Conservation (phyloP, 257 asterid species). For the Leptodermis oblonga region DNA sequence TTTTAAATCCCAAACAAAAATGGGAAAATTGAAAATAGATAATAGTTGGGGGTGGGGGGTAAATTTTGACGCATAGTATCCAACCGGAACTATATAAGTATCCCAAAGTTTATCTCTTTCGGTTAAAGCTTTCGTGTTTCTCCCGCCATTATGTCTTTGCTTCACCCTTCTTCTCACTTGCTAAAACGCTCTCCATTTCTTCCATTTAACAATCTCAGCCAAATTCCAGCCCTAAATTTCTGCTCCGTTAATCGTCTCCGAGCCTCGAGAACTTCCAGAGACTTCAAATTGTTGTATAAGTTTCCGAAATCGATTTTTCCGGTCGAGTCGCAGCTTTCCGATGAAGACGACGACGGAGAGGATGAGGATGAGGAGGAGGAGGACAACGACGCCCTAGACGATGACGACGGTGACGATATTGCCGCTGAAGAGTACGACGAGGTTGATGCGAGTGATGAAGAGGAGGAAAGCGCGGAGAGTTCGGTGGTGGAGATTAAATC, state of each 20-base stretch:
- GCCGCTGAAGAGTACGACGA: conserved; percentile 67
- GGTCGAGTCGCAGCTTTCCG: conserved; percentile 49
- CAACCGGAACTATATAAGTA: background rate
- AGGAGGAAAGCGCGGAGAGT: conserved; percentile 39
- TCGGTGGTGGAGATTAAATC: conserved; percentile 32
- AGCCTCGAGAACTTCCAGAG: conserved; percentile 2
- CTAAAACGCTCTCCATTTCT: conserved; percentile 28
- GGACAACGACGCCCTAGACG: conserved; percentile 30
- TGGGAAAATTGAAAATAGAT: background rate
- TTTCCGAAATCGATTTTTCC: conserved; percentile 43
- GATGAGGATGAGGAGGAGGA: conserved; percentile 43
- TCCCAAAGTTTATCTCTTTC: background rate
- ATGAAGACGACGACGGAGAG: conserved; percentile 43
- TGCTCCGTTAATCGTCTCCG: conserved; percentile 21
- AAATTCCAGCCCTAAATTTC: conserved; percentile 28
- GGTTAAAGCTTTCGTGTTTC: conserved; percentile 9
- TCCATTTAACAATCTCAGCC: conserved; percentile 28
- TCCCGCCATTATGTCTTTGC: conserved; percentile 73
- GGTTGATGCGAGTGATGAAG: conserved; percentile 31
- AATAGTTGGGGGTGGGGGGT: background rate
- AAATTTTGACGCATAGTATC: background rate
- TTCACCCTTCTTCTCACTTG: conserved; percentile 26
- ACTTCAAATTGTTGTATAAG: conserved; percentile 27
- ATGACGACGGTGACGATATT: conserved; percentile 39
- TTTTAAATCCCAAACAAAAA: too few species aligned